Conservation (phyloP, 169 alveolate species). For the Pseudocohnilembus persalinus region DNA sequence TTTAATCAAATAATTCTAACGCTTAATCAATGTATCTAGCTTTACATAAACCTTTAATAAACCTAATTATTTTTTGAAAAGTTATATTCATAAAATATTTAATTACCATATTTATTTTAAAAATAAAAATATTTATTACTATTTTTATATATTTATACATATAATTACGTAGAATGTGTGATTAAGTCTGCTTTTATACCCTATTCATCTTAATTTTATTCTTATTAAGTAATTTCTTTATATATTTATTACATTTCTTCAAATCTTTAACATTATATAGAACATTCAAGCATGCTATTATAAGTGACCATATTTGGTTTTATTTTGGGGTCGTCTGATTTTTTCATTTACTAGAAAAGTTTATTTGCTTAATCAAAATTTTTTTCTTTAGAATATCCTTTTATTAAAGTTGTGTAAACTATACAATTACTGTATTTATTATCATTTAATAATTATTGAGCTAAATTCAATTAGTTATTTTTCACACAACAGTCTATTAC, state of each 20-base stretch:
- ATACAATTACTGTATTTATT: slow-evolving; percentile 46
- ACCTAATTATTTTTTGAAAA: slow-evolving; percentile 8
- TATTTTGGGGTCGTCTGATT: slow-evolving; percentile 26
- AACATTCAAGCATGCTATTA: slow-evolving; percentile 55
- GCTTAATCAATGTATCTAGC: slow-evolving; percentile 42
- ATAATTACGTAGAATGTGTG: slow-evolving; percentile 29
- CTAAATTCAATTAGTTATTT: slow-evolving; percentile 42
- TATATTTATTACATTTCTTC: slow-evolving; percentile 23
- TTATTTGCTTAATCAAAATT: slow-evolving; percentile 51
- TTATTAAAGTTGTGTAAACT: slow-evolving; percentile 56
- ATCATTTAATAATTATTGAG: slow-evolving; percentile 46
- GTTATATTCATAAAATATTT: too few species aligned
- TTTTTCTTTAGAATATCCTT: slow-evolving; percentile 55
- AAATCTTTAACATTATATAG: slow-evolving; percentile 46
- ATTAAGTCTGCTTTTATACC: slow-evolving; percentile 44
- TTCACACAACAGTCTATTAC: slow-evolving; percentile 54
- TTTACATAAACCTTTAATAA: slow-evolving; percentile 54
- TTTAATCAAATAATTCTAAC: slow-evolving; percentile 30
- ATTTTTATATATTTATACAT: too few species aligned
- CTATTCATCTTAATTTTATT: slow-evolving; percentile 12
- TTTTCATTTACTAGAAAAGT: slow-evolving; percentile 46
- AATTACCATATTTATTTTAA: too few species aligned
- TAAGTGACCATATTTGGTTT: slow-evolving; percentile 64
- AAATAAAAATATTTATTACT: too few species aligned
- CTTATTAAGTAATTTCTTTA: slow-evolving; percentile 33